A percentile compares a stretch with the other conserved stretches of the same genome.
These are phyloP conservation scores for Tetratostichococcus sp. DNA, from an alignment of 139 green algal genomes.

Conservation along the genomic window DNA sequence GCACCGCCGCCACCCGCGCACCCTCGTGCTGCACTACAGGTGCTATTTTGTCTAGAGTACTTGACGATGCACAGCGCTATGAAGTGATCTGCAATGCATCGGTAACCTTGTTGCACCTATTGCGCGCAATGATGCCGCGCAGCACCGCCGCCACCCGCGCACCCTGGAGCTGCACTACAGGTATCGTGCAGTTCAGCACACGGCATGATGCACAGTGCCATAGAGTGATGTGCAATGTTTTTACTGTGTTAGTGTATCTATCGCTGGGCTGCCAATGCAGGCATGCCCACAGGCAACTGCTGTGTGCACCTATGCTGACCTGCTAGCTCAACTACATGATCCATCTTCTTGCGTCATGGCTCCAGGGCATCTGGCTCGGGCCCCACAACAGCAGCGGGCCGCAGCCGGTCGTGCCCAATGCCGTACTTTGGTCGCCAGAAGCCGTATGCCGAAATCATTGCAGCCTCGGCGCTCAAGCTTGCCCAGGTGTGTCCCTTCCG, in stretches of 20 bases:
- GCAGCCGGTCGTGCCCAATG: slow-evolving; percentile 49
- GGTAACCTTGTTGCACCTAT: not conserved
- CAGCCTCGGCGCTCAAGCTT: slow-evolving; percentile 27
- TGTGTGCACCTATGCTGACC: too few species aligned
- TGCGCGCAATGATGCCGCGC: slow-evolving; percentile 51
- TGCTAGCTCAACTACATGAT: too few species aligned
- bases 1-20: slow-evolving; percentile 39
- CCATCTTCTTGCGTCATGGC: too few species aligned
- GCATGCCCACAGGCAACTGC: too few species aligned
- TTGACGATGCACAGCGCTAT: not conserved
- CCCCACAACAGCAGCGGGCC: slow-evolving; percentile 9
- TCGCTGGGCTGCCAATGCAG: too few species aligned
- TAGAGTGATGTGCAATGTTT: not conserved
- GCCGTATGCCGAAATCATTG: slow-evolving; percentile 18
- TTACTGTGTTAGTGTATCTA: not conserved
- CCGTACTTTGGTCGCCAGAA: slow-evolving; percentile 29
- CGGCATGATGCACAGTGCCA: not conserved
- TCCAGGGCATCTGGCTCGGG: not conserved
- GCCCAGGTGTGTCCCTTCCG: too few species aligned
- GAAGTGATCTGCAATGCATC: not conserved
- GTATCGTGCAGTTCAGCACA: not conserved
- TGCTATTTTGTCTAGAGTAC: not conserved
- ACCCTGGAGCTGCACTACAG: slow-evolving; percentile 53
- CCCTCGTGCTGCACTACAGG: slow-evolving; percentile 49
- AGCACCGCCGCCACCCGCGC: slow-evolving; percentile 37